Evolutionary conservation across 805 yeast genomes (phyloP).

Genomic region (Barnettozyma sucrosica): DNA sequence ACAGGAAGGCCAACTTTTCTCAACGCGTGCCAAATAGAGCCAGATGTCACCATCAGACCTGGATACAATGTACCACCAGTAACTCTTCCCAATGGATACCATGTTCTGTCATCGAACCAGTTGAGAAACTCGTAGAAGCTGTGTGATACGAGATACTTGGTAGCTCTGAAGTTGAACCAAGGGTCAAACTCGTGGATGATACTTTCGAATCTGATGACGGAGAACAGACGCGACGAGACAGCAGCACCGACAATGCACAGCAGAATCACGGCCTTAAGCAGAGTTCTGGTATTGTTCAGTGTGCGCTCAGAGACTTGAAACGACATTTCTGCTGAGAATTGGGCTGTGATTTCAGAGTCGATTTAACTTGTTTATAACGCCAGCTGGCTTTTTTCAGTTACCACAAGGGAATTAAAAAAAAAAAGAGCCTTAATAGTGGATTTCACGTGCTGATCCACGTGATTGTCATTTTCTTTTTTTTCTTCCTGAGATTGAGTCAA

Average conservation of each 20-base stretch:
- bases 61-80: conserved; percentile 99
- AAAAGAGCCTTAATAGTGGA: too few relatives aligned
- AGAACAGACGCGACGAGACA: conserved; percentile 82
- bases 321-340: not conserved
- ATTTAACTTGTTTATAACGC: not conserved
- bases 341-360: not conserved
- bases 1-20: conserved; percentile 68
- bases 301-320: conserved; percentile 15
- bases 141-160: conserved; percentile 80
- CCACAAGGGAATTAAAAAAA: too few relatives aligned
- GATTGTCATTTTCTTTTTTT: not conserved
- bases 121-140: conserved; percentile 88
- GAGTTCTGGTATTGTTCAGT: conserved; percentile 17
- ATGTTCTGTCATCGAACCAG: conserved; percentile 98
- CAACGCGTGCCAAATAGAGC: conserved; percentile 74
- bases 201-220: conserved; percentile 93
- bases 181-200: conserved; percentile 98
- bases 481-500: not conserved
- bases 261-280: conserved; percentile 59
- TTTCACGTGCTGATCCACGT: not conserved
- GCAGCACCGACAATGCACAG: conserved; percentile 85
- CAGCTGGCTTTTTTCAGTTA: not conserved
- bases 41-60: conserved; percentile 97
- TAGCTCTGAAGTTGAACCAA: conserved; percentile 94
- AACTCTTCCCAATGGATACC: conserved; percentile 99